Base-by-base conservation (phyloP, 805 yeast genomes). In the Starmerella geochares region DNA sequence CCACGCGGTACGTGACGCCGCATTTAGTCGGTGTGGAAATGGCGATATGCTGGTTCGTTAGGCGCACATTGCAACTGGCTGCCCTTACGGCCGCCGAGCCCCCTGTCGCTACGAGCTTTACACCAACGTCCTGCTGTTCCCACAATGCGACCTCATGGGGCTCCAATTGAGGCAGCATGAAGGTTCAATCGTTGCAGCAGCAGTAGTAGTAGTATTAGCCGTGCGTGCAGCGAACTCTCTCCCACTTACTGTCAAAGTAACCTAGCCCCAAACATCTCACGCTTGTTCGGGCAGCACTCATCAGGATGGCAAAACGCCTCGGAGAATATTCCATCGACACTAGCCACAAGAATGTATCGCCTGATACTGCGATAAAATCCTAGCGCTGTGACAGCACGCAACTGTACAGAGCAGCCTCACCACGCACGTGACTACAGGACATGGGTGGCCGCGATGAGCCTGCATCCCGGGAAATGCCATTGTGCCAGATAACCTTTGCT, bases 41-140 rank as follows among this genome's bases (percentile, higher is more conserved):
- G 27, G 51, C 52, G 16, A 63, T 45, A 25, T 60, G 41, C 40
- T 52, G 29, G 49, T 55, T 52, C 2, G 63, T 50, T n/a, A 62
- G 49, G 1, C 38, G 40, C 5, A 52, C n/a, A n/a, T 16, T n/a
- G 21, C 52, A 54, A 4, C 24, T n/a, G 11, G 51, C n/a, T 4
- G n/a, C 17, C 5, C 40, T 27, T 3, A 46, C 31, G 2, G 51
- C 38, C 2, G 56, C 23, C 28, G n/a, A n/a, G n/a, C 57, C 57
- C 4, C 40, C 52, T 20, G 36, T 10, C 14, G 51, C 44, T 13
- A 14, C 32, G 13, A 58, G 46, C 7, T 20, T 44, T 2, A 50
- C 38, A 16, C 21, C 40, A 6, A 51, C 54, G 11, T 46, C 46
- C n/a, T n/a, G n/a, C 11, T 44, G 32, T 38, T 21, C 36, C 39